These are phyloP conservation scores for Penicillium sp. DNA, from an alignment of 2,329 filamentous ascomycete species.

Conservation along the genomic window DNA sequence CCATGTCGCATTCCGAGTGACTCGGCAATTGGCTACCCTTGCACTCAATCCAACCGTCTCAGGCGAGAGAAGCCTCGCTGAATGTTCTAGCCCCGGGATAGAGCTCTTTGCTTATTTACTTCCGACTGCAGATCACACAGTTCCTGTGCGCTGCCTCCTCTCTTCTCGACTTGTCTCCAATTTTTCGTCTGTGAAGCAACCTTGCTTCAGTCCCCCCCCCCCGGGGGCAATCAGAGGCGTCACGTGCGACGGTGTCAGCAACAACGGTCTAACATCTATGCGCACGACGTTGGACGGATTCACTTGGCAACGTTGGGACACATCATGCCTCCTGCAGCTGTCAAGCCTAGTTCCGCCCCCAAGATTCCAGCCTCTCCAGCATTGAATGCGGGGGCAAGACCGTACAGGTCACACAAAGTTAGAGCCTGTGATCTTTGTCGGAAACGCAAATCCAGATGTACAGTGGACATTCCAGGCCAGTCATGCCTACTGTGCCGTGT, in stretches of 20 bases:
- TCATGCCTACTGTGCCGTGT: slow-evolving; percentile 64
- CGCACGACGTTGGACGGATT: slow-evolving; percentile 6
- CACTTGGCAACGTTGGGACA: slow-evolving; percentile 18
- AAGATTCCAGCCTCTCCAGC: slow-evolving; percentile 39
- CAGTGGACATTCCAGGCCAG: slow-evolving; percentile 58
- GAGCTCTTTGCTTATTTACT: neutral
- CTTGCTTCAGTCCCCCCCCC: neutral
- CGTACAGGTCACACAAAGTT: slow-evolving; percentile 66
- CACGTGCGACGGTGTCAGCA: slow-evolving; percentile 4
- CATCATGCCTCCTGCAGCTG: slow-evolving; percentile 40
- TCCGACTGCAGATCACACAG: slow-evolving; percentile 12
- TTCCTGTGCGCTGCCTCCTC: neutral
- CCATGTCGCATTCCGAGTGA: slow-evolving; percentile 16
- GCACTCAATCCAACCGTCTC: slow-evolving; percentile 10
- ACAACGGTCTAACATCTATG: neutral
- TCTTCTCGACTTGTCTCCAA: neutral
- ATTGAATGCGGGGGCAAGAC: slow-evolving; percentile 53
- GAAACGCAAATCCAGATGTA: slow-evolving; percentile 66
- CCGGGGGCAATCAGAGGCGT: neutral
- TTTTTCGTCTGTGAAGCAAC: neutral
- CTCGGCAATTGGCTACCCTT: slow-evolving; percentile 13
- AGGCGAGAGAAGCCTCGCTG: slow-evolving; percentile 3
- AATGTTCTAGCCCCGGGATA: slow-evolving; percentile 4
- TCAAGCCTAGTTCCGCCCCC: slow-evolving; percentile 35
- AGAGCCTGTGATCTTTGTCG: slow-evolving; percentile 66